Percentiles rank a stretch among this genome's conserved stretches.
Conservation (phyloP, 495 filamentous ascomycete genomes). For the Tuber indicum region DNA sequence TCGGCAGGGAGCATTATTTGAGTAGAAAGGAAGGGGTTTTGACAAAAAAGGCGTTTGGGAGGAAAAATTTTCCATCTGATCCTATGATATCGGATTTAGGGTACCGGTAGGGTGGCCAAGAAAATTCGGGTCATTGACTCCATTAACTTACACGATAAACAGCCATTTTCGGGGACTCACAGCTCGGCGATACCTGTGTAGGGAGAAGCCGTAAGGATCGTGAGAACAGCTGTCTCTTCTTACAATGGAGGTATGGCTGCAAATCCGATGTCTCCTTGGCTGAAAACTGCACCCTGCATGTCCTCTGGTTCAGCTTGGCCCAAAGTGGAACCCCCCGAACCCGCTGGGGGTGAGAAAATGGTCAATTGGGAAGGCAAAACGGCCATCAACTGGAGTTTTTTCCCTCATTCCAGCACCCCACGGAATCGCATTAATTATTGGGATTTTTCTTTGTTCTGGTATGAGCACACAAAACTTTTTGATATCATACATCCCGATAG, state of each 20-base stretch:
- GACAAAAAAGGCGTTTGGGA: too few relatives aligned
- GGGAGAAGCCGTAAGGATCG: neutral
- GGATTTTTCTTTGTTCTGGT: neutral
- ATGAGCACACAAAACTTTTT: neutral
- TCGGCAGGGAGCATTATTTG: neutral
- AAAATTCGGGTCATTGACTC: neutral
- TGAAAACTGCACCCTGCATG: too few relatives aligned
- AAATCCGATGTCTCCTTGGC: neutral
- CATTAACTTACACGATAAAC: neutral
- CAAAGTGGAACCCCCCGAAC: too few relatives aligned
- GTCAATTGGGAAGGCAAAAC: too few relatives aligned
- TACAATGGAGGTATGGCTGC: neutral
- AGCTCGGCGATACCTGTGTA: neutral
- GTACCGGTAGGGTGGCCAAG: too few relatives aligned
- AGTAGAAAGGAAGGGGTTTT: too few relatives aligned
- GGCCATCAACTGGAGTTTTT: neutral
- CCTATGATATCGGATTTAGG: too few relatives aligned
- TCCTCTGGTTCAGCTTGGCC: too few relatives aligned
- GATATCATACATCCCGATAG: too few relatives aligned
- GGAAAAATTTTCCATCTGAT: too few relatives aligned
- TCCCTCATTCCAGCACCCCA: neutral
- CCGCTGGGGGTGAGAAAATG: too few relatives aligned
- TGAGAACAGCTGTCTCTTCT: neutral
- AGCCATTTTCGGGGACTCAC: neutral
- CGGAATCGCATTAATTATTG: too few relatives aligned